Base-by-base conservation (phyloP, 176 grass and related monocot species). In the Avena atlantica region DNA sequence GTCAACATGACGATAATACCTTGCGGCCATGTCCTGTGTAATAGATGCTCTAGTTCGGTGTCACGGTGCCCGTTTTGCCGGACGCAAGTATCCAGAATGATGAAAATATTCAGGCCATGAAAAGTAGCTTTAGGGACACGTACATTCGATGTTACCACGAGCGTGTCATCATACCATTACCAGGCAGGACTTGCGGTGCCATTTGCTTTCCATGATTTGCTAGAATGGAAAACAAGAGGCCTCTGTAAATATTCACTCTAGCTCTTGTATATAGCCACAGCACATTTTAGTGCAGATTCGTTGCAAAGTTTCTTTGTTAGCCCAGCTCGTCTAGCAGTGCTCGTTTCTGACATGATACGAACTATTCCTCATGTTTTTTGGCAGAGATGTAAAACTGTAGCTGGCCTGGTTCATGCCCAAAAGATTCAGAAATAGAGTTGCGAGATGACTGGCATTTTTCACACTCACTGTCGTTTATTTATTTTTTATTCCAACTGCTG, bases 51-150 rank as follows among this genome's bases (percentile, higher is more conserved):
- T 6, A 83, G 81, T 73, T 95, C 93, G 11, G 90, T 98, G 74
- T 86, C 86, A 25, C 90, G 93, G 12, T 98, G 96, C 79, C 93
- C 96, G n/a, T 96, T 98, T 88, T 98, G 96, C 85, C 88, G 93
- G 85, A 92, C 88, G 21, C 88, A 91, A 8, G 93, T 98, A 20
- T 86, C 92, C 15, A 90, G 48, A 88, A 98, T 73, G 76, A 95
- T 94, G 92, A 96, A 95, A 77, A 96, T 98, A 71, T 98, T 91
- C 70, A 96, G 96, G 84, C 93, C 93, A 57, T 98, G 74, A 94
- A 78, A 84, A 55, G 37, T 52, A 62, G 67, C 40, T 23, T 6
- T 6, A 48, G 82, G 31, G 23, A 1, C 56, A 1, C 56, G 56
- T 53, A 25, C 31, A 8, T 63, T 23, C 0, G 42, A 16, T 0